Percentiles rank a stretch among this genome's conserved stretches.
Conservation (phyloP, 176 grass and related monocot genomes). For the Bonia amplexicaulis region DNA sequence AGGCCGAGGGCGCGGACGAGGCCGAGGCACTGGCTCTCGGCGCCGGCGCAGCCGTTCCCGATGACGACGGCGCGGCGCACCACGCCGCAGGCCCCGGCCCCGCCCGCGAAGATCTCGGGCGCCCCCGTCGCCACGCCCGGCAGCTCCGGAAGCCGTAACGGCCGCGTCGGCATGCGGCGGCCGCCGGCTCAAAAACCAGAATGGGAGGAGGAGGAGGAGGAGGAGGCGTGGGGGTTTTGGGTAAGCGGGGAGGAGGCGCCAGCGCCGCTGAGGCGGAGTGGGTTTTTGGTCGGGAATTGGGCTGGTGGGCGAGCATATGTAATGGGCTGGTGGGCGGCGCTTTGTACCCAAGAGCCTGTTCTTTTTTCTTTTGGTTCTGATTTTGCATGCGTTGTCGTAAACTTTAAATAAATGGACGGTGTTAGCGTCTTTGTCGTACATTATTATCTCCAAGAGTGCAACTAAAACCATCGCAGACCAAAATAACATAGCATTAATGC, state of each 20-base stretch:
- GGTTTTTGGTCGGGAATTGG: background rate
- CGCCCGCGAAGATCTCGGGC: constrained; percentile 75
- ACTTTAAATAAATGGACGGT: no score
- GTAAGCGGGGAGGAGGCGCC: background rate
- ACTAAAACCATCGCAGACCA: no score
- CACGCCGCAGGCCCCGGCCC: constrained; percentile 32
- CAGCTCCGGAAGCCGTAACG: constrained; percentile 53
- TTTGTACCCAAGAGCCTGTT: background rate
- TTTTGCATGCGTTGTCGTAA: no score
- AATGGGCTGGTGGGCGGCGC: background rate
- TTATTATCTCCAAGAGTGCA: no score
- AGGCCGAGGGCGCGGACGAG: constrained; percentile 86
- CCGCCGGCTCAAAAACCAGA: background rate
- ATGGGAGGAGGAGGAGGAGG: background rate
- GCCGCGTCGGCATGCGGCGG: constrained; percentile 23
- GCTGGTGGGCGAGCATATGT: background rate
- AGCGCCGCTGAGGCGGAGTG: background rate
- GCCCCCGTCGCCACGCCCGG: constrained; percentile 28
- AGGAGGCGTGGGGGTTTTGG: background rate
- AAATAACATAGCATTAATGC: no score
- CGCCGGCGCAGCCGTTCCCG: constrained; percentile 78
- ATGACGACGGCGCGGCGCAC: constrained; percentile 79
- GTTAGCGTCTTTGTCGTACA: no score
- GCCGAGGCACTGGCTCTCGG: constrained; percentile 76
- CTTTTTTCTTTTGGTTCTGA: no score